These are phyloP conservation scores for Debaryomyces udenii DNA, from an alignment of 1,139 yeast species.

Conservation along the genomic window DNA sequence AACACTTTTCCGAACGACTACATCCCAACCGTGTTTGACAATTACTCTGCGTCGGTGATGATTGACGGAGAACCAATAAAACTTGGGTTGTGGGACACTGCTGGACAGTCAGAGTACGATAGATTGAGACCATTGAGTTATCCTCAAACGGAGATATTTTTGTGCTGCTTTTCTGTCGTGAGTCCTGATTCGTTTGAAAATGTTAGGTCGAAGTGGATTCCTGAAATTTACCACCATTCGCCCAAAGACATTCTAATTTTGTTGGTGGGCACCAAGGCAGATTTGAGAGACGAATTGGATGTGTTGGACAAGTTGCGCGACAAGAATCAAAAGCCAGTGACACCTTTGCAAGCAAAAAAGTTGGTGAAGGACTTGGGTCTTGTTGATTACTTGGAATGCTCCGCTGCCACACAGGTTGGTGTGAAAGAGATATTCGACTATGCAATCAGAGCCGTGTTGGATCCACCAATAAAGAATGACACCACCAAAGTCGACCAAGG, in stretches of 20 bases:
- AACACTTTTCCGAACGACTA: constrained; percentile 94
- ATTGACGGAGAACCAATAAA: constrained; percentile 81
- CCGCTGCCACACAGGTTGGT: constrained; percentile 91
- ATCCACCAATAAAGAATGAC: constrained; percentile 45
- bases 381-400: constrained; percentile 80
- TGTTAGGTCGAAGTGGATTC: constrained; percentile 78
- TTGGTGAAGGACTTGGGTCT: constrained; percentile 77
- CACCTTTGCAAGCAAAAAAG: constrained; percentile 62
- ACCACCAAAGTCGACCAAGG: constrained; percentile 15
- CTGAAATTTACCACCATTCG: constrained; percentile 86
- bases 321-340: constrained; percentile 63
- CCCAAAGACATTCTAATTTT: constrained; percentile 74
- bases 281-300: constrained; percentile 80
- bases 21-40: constrained; percentile 92
- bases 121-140: constrained; percentile 87
- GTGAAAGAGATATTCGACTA: constrained; percentile 80
- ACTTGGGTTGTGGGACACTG: constrained; percentile 95
- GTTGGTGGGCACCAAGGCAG: constrained; percentile 84
- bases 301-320: constrained; percentile 71
- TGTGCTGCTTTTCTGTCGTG: constrained; percentile 84
- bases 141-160: constrained; percentile 89
- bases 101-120: constrained; percentile 94
- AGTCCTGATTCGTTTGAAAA: constrained; percentile 82
- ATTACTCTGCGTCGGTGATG: constrained; percentile 85
- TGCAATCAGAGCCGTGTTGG: constrained; percentile 73